phyloP scores from a whole-genome alignment of 148 eudicot genomes.

The Hydrangea macrophylla region DNA sequence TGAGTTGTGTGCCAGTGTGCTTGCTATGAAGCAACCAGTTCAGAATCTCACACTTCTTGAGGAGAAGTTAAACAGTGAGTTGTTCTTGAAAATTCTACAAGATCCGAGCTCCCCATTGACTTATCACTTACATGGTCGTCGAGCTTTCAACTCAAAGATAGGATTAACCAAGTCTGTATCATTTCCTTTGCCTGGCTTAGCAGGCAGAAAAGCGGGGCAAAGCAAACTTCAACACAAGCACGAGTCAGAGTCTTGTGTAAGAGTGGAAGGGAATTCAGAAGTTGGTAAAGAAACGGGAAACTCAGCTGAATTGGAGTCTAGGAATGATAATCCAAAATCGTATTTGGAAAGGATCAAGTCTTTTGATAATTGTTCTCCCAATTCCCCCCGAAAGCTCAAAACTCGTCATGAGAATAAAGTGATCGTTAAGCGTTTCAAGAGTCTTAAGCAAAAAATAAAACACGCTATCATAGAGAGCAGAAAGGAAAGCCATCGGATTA shows the following conservation, averaged over 20 bases:
- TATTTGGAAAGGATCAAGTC: background rate
- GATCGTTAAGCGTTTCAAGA: conserved; percentile 45
- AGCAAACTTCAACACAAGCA: conserved; percentile 5
- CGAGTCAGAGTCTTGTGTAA: background rate
- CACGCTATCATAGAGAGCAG: conserved; percentile 63
- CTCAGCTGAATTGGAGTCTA: conserved; percentile 1
- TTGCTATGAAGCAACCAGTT: conserved; percentile 13
- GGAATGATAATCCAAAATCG: conserved; percentile 5
- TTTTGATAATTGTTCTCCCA: conserved; percentile 9
- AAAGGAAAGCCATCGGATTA: conserved; percentile 61
- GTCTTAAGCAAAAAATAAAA: conserved; percentile 53
- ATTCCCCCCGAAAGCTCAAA: conserved; percentile 8
- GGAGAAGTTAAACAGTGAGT: conserved; percentile 32
- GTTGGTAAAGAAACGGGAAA: background rate
- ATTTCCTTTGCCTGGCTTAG: conserved; percentile 35
- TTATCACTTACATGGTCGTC: conserved; percentile 26
- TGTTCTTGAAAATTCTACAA: conserved; percentile 43
- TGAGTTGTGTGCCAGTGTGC: conserved; percentile 34
- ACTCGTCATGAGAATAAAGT: conserved; percentile 16
- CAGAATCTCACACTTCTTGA: conserved; percentile 22
- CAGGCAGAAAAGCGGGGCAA: conserved; percentile 6
- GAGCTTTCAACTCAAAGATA: conserved; percentile 14
- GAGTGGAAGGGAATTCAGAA: background rate
- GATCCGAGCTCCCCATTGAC: conserved; percentile 37
- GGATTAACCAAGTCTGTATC: conserved; percentile 44